Conservation (phyloP, 2,329 filamentous ascomycete genomes). For the Emmonsia crescens region DNA sequence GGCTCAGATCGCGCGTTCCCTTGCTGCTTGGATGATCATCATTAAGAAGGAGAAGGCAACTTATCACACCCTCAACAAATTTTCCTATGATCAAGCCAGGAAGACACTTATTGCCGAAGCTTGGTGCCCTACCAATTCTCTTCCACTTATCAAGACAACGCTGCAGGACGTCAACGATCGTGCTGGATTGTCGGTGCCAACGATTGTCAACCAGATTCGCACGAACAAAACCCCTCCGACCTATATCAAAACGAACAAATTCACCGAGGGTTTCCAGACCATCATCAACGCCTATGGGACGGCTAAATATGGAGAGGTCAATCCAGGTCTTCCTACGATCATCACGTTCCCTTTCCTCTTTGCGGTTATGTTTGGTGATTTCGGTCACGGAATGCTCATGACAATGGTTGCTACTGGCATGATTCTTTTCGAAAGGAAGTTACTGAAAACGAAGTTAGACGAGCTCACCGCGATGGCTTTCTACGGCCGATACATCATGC, state of each 20-base stretch:
- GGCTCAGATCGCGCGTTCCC: slow-evolving; percentile 79
- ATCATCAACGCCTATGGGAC: slow-evolving; percentile 99
- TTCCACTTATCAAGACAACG: slow-evolving; percentile 81
- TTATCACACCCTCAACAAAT: slow-evolving; percentile 88
- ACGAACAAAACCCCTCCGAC: slow-evolving; percentile 97
- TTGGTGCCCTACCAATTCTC: slow-evolving; percentile 88
- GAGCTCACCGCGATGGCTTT: slow-evolving; percentile 98
- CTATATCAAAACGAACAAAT: slow-evolving; percentile 96
- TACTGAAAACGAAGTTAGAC: slow-evolving; percentile 78
- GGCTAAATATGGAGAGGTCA: slow-evolving; percentile 93
- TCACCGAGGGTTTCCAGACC: slow-evolving; percentile 95
- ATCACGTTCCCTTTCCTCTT: slow-evolving; percentile 99
- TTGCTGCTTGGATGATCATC: slow-evolving; percentile 95
- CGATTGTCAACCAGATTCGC: slow-evolving; percentile 94
- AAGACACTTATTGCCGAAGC: slow-evolving; percentile 96
- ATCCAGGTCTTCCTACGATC: slow-evolving; percentile 88
- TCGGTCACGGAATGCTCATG: slow-evolving; percentile 90
- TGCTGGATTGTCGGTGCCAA: slow-evolving; percentile 90
- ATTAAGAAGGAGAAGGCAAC: slow-evolving; percentile 98
- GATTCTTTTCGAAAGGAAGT: slow-evolving; percentile 91
- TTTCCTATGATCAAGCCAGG: slow-evolving; percentile 90
- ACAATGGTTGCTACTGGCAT: slow-evolving; percentile 70
- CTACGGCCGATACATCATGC: slow-evolving; percentile 95
- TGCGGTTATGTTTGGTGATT: slow-evolving; percentile 99
- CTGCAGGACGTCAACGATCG: slow-evolving; percentile 94